Percentiles rank a stretch among this genome's conserved stretches.
These are phyloP conservation scores for Camelina laxa DNA, from an alignment of 345 rosid species.

Conservation along the genomic window DNA sequence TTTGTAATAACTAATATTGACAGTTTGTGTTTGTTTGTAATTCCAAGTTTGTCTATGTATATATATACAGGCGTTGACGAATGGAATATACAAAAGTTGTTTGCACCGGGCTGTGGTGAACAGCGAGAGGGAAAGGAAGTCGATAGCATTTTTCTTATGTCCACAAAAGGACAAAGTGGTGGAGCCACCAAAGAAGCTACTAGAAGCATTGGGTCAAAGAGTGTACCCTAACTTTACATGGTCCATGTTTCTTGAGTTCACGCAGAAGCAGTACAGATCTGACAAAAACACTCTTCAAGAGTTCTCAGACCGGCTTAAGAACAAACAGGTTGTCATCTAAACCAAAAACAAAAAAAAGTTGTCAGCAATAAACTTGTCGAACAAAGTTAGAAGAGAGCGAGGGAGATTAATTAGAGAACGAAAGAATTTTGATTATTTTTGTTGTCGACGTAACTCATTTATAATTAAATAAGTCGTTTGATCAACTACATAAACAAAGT, in stretches of 20 bases:
- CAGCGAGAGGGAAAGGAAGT: constrained; percentile 52
- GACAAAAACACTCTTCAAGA: constrained; percentile 30
- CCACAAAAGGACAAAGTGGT: constrained; percentile 66
- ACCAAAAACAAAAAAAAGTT: background rate
- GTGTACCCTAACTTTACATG: constrained; percentile 72
- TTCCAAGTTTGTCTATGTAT: background rate
- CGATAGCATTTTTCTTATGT: constrained; percentile 61
- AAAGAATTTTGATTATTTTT: background rate
- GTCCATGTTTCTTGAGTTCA: constrained; percentile 66
- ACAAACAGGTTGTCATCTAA: background rate
- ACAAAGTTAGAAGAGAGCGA: constrained; percentile 2
- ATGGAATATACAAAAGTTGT: constrained; percentile 55
- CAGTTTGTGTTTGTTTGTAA: background rate
- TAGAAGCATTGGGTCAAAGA: constrained; percentile 16
- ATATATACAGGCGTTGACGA: constrained; percentile 26
- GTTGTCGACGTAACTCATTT: too few relatives aligned
- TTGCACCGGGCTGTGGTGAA: constrained; percentile 71
- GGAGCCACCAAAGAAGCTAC: constrained; percentile 60
- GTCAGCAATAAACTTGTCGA: constrained; percentile 5
- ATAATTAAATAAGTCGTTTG: too few relatives aligned
- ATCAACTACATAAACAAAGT: too few relatives aligned
- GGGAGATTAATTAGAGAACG: background rate
- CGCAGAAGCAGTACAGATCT: constrained; percentile 40
- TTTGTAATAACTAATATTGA: background rate
- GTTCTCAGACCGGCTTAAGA: constrained; percentile 32